Evolutionary conservation across 768 basidiomycete genomes (phyloP).

Genomic region (Mycena vitilis): DNA sequence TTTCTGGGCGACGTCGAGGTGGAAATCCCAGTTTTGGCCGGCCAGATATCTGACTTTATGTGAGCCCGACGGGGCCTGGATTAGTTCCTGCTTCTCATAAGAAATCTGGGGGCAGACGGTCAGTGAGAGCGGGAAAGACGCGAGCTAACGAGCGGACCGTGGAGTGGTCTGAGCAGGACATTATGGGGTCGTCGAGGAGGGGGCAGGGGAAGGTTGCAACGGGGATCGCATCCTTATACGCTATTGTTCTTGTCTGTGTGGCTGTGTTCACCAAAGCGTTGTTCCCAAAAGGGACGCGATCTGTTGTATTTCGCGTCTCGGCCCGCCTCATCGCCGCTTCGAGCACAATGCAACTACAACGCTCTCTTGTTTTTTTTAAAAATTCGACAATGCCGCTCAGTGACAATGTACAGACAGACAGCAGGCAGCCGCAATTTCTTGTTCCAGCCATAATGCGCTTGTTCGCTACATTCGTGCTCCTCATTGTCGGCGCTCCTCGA

Average conservation of each 20-base stretch:
- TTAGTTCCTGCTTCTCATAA: slow-evolving; percentile 30
- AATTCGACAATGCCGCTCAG: slow-evolving; percentile 1
- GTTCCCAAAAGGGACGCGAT: background rate
- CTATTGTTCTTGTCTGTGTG: too few relatives aligned
- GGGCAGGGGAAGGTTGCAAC: background rate
- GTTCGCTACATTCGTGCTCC: slow-evolving; percentile 5
- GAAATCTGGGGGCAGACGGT: slow-evolving; percentile 21
- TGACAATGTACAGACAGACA: slow-evolving; percentile 10
- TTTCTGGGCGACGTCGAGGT: slow-evolving; percentile 62
- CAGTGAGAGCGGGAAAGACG: background rate
- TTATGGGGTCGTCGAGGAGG: background rate
- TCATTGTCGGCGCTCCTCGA: background rate
- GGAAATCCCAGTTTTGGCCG: slow-evolving; percentile 74
- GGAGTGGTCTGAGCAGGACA: slow-evolving; percentile 52
- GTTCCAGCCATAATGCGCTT: slow-evolving; percentile 19
- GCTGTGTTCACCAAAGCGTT: background rate
- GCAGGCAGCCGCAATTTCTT: background rate
- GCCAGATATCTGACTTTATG: slow-evolving; percentile 75
- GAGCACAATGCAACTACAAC: background rate
- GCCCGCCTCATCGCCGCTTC: background rate
- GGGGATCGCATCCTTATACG: background rate
- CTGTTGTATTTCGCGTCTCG: too few relatives aligned
- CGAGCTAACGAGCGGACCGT: slow-evolving; percentile 43
- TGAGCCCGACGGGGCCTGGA: slow-evolving; percentile 56
- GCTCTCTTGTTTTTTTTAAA: slow-evolving; percentile 1